Percentiles rank a stretch among this genome's conserved stretches.
Conservation (phyloP, 257 asterid species). For the Primulina tabacum region DNA sequence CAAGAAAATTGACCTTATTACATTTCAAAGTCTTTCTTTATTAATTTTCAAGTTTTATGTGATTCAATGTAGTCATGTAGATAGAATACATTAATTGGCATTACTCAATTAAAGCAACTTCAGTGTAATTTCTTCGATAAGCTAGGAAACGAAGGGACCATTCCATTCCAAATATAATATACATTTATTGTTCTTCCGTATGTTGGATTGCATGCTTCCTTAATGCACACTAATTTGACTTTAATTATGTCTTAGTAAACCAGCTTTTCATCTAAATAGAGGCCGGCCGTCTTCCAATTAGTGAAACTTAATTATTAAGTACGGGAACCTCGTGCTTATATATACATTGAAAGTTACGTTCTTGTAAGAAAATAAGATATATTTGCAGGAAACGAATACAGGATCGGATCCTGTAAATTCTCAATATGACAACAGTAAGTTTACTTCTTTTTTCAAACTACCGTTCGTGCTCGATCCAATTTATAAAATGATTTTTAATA, state of each 20-base stretch:
- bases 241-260: too few relatives aligned
- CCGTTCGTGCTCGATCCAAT: neutral
- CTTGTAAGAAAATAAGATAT: too few relatives aligned
- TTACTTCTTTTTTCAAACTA: neutral
- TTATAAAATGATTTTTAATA: too few relatives aligned
- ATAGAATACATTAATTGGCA: too few relatives aligned
- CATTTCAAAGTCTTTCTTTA: slow-evolving; percentile 15
- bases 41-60: neutral
- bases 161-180: neutral
- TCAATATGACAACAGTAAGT: slow-evolving; percentile 40
- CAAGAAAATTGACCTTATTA: slow-evolving; percentile 17
- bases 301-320: too few relatives aligned
- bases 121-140: slow-evolving; percentile 27
- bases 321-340: neutral
- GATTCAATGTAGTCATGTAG: neutral
- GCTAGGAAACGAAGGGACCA: slow-evolving; percentile 17
- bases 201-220: too few relatives aligned
- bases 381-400: neutral
- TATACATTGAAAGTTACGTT: neutral
- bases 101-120: slow-evolving; percentile 18
- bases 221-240: too few relatives aligned
- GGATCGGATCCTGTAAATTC: neutral
- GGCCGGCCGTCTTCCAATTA: too few relatives aligned
- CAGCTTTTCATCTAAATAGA: too few relatives aligned
- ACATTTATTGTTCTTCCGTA: too few relatives aligned